Conservation (phyloP, 2,329 filamentous ascomycete species). For the Trichoderma afroharzianum region DNA sequence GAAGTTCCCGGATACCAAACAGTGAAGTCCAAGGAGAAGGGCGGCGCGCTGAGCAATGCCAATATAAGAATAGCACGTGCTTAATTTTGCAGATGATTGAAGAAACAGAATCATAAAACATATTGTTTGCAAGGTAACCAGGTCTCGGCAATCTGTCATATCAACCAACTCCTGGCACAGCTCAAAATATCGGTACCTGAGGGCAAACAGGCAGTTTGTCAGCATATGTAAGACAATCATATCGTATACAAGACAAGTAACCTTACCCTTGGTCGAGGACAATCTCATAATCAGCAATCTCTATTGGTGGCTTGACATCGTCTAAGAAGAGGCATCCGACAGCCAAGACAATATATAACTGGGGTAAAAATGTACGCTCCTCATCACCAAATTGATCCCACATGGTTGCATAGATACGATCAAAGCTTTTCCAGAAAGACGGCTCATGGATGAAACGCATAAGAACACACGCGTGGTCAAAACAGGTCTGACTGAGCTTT, state of each 20-base stretch:
- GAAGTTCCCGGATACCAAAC: background rate
- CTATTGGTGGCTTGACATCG: background rate
- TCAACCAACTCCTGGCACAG: background rate
- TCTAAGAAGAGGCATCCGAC: background rate
- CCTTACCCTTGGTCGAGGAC: background rate
- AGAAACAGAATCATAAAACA: background rate
- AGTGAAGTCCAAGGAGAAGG: background rate
- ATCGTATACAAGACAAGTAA: background rate
- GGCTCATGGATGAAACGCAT: background rate
- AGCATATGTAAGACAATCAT: background rate
- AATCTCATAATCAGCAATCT: background rate
- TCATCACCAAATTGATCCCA: background rate
- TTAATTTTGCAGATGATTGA: background rate
- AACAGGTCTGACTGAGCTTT: background rate
- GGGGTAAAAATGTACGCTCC: background rate
- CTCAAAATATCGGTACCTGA: background rate
- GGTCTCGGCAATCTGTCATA: background rate
- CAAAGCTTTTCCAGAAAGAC: background rate
- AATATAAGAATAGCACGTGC: background rate
- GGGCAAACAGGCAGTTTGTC: background rate
- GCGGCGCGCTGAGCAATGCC: background rate
- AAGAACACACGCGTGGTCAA: background rate
- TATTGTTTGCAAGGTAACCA: background rate
- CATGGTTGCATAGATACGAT: background rate
- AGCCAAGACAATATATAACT: background rate